Evolutionary conservation across 176 grass and related monocot species (phyloP), one percentile per base, ranked within the genome.

Genomic region (Ensete ventricosum): DNA sequence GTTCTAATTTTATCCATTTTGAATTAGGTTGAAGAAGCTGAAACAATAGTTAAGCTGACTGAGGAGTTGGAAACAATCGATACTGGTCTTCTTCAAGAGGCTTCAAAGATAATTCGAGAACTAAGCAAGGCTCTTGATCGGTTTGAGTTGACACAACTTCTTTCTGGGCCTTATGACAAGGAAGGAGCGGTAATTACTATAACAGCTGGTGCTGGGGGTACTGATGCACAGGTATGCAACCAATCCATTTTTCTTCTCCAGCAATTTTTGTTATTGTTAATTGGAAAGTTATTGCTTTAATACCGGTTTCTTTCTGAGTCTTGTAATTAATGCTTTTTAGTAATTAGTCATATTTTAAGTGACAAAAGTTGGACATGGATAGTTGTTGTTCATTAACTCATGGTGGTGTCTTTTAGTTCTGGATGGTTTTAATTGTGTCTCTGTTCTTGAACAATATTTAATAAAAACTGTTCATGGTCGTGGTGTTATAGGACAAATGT

Each of bases 151-250:
- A 84, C 88, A 49, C 82, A 89, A 50, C 90, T 98, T 98, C 90
- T 98, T 87, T 93, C 94, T 78, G 94, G 94, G 29, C 94, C 90
- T 66, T 98, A 98, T 81, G 94, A 98, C 76, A 98, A 93, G 78
- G 94, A 98, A 89, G 86, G 94, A 20, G 94, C 88, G 52, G 88
- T 93, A 69, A 85, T 98, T 79, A 93, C 82, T 77, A 98, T 98
- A 78, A 87, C 86, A 73, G 94, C 94, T 76, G 94, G 90, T 63
- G 94, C 94, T 83, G 90, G 94, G 54, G 94, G 94, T 82, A 98
- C 94, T 9, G 94, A 98, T 51, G 90, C 94, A 77, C 94, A 98
- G 84, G 94, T 93, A 82, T 72, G 49, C 59, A 78, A 80, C 64
- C 79, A 21, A 11, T 80, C 14, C 7, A 25, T 73, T 64, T 53